These are phyloP conservation scores for Leishmania aethiopica DNA, from an alignment of 208 protist genomes.

Conservation along the genomic window DNA sequence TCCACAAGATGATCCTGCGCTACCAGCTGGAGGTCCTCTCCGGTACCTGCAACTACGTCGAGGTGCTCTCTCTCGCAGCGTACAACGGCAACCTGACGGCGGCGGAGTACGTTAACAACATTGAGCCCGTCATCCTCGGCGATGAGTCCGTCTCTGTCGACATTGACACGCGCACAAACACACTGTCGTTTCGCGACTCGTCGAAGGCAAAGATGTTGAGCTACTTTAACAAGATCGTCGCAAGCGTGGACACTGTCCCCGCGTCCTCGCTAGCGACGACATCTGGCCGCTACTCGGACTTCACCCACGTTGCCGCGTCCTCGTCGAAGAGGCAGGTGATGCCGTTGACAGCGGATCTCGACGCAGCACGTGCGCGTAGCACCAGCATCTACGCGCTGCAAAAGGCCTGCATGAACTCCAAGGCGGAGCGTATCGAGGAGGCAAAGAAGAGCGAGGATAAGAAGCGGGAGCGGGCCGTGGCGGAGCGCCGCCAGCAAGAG, in stretches of 20 bases:
- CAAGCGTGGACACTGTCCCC: conserved; percentile 25
- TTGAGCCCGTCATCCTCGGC: conserved; percentile 69
- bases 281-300: conserved; percentile 24
- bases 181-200: conserved; percentile 65
- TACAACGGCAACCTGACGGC: conserved; percentile 43
- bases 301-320: conserved; percentile 21
- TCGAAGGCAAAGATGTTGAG: conserved; percentile 62
- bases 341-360: conserved; percentile 43
- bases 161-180: conserved; percentile 70
- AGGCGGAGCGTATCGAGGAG: conserved; percentile 39
- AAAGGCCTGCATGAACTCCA: conserved; percentile 42
- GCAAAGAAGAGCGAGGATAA: conserved; percentile 38
- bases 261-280: conserved; percentile 28
- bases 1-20: conserved; percentile 54
- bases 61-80: conserved; percentile 46
- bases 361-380: conserved; percentile 40
- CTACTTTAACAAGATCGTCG: conserved; percentile 48
- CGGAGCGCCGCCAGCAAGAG: conserved; percentile 54
- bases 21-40: conserved; percentile 63
- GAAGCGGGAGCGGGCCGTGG: conserved; percentile 39
- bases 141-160: conserved; percentile 62
- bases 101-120: conserved; percentile 56
- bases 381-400: conserved; percentile 49
- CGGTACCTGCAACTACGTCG: conserved; percentile 42
- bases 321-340: conserved; percentile 15